Evolutionary conservation across 2,329 filamentous ascomycete genomes (phyloP), one percentile per base, ranked within the genome.

Genomic region (Pestalotiopsis sp.): DNA sequence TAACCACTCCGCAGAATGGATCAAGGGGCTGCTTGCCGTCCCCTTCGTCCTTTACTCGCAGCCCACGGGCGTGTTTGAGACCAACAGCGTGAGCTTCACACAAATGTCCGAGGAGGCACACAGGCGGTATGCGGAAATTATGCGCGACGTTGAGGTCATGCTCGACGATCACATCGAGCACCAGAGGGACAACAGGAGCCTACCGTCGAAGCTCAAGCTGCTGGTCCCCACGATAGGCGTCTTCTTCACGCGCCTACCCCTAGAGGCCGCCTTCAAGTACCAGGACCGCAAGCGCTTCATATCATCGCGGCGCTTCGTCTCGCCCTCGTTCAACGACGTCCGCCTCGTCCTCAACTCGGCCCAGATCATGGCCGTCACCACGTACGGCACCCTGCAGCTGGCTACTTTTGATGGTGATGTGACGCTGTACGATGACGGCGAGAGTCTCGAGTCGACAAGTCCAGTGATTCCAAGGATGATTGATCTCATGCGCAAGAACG

Each of bases 381-480:
- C 88, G 26, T 83, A 84, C 58, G 91, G 92, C 24, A 86, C 89
- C 4, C 85, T 98, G 9, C 90, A 96, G 73, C 86, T 99, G 3
- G 91, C 97, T 66, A 99, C 96, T 0, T 99, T 99, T 77, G 96
- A 99, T 79, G 96, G 96, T 80, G 96, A 99, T 80, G 94, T 99
- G 64, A 99, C 96, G 1, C 86, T 99, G 24, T 99, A 99, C 78
- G 92, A 94, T 67, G 92, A 99, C 75, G 96, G 96, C 13, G 86
- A 94, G 74, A 93, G 89, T 71, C 84, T 99, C 9, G 89, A 91
- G 66, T 84, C 90, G 0, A 85, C 88, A 17, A 97, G 92, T 77
- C 92, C 94, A 0, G 89, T 97, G 17, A 94, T 98, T 65, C 82
- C 86, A 1, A 82, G 86, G 35, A 84, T 91, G 48, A 78, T 91